Evolutionary conservation across 2,329 filamentous ascomycete genomes (phyloP).

Genomic region (Taxawa tesnikishii): DNA sequence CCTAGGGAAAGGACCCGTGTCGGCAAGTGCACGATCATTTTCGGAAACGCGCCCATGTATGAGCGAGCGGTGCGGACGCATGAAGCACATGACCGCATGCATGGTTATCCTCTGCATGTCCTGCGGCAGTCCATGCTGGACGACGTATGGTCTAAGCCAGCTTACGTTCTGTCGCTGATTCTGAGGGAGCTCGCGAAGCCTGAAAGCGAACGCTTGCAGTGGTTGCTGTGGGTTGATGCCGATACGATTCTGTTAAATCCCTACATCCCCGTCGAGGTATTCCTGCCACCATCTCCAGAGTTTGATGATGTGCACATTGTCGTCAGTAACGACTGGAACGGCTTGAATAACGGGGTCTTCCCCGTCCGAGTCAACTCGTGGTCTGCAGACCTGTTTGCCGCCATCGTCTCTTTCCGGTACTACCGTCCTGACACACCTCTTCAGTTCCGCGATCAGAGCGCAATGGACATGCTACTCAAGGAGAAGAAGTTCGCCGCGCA

Average conservation of each 20-base stretch:
- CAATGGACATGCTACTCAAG: slow-evolving; percentile 26
- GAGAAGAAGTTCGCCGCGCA: slow-evolving; percentile 19
- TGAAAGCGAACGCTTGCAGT: slow-evolving; percentile 25
- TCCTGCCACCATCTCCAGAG: slow-evolving; percentile 23
- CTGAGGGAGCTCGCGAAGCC: slow-evolving; percentile 26
- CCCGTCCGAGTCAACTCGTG: slow-evolving; percentile 26
- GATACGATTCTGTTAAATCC: slow-evolving; percentile 33
- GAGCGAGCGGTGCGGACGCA: slow-evolving; percentile 29
- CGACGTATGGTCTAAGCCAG: slow-evolving; percentile 32
- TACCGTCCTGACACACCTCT: slow-evolving; percentile 24
- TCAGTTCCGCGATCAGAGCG: slow-evolving; percentile 27
- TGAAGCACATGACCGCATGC: slow-evolving; percentile 25
- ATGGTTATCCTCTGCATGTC: slow-evolving; percentile 30
- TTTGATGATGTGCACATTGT: slow-evolving; percentile 25
- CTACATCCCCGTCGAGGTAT: slow-evolving; percentile 26
- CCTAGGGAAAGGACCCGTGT: slow-evolving; percentile 19
- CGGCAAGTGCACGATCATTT: slow-evolving; percentile 27
- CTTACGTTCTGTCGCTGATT: slow-evolving; percentile 29
- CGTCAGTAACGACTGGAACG: slow-evolving; percentile 26
- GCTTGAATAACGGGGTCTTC: slow-evolving; percentile 32
- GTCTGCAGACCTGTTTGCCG: slow-evolving; percentile 25
- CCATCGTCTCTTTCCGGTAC: slow-evolving; percentile 25
- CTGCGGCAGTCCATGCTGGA: slow-evolving; percentile 29
- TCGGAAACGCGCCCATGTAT: slow-evolving; percentile 25
- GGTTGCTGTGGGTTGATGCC: slow-evolving; percentile 32